Base-by-base conservation (phyloP, 2,329 filamentous ascomycete genomes). In the Fusarium sp. region DNA sequence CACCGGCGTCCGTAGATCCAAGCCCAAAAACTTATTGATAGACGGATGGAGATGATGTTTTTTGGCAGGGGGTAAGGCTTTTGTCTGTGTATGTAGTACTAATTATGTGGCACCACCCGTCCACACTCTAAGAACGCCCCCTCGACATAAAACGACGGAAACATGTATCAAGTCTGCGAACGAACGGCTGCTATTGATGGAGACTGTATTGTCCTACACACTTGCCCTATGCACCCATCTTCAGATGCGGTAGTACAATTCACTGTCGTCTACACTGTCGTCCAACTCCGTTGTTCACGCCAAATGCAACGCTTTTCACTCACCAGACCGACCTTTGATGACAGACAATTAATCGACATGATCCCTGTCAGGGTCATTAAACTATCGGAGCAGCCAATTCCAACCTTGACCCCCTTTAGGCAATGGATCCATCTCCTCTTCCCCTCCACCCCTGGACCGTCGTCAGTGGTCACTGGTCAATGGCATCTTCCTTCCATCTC, bases 351-450 rank as follows among this genome's bases (percentile, higher is more conserved):
- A 68, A 67, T 62, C 37, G 49, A 17, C 33, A 45, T 41, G 20
- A 68, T 56, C 65, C 65, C 71, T 74, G 73, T 66, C 65, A 40
- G 52, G 54, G 73, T 77, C 75, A 77, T 77, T 77, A 77, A 77
- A 77, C 75, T 77, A 76, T 73, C 71, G 74, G 67, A 73, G 65
- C 69, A 75, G 65, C 70, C 75, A 76, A 75, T 76, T 76, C 75
- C 75, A 75, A 63, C 61, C 39, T 71, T 72, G 67, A 66, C 65
- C 74, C 71, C 64, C 65, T 76, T 75, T 72, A 66, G 71, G 72
- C 64, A 74, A 73, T 71, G 62, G 71, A 10, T 52, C 67, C 71
- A 67, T 70, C 14, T 33, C 14, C 30, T 7, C 30, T 15, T 4
- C 61, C 51, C 60, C 58, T 43, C 40, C 51, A 11, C 4, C 43